Evolutionary conservation across 257 asterid genomes (phyloP).

Genomic region (Capsicum baccatum): DNA sequence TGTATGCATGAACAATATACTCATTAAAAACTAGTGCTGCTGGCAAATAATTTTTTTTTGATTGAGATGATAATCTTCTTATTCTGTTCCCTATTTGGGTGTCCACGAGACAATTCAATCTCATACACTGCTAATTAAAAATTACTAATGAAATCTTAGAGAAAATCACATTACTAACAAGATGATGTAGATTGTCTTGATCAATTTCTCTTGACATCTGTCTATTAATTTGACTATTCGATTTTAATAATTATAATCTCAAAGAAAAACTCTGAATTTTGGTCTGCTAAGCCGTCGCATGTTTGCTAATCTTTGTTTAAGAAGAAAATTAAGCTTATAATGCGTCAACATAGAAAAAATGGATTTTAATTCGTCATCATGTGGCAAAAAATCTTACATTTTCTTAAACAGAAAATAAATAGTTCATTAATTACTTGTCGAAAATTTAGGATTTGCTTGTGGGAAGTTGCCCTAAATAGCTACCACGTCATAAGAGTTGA

Average conservation of each 20-base stretch:
- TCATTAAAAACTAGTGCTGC: background rate
- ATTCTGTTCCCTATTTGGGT: constrained; percentile 44
- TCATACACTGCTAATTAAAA: constrained; percentile 25
- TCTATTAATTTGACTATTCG: constrained; percentile 20
- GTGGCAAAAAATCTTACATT: constrained; percentile 29
- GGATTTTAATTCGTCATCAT: constrained; percentile 37
- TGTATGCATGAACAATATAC: background rate
- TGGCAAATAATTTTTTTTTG: background rate
- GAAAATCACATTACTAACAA: constrained; percentile 26
- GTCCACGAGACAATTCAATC: constrained; percentile 40
- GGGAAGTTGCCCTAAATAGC: constrained; percentile 51
- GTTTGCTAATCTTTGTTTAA: constrained; percentile 22
- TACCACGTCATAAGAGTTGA: constrained; percentile 51
- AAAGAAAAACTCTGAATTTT: background rate
- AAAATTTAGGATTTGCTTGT: constrained; percentile 33
- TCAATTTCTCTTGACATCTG: constrained; percentile 34
- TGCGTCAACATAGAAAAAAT: constrained; percentile 13
- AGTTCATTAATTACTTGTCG: constrained; percentile 53
- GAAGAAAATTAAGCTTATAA: background rate
- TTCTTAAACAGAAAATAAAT: constrained; percentile 29
- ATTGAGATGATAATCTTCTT: constrained; percentile 25
- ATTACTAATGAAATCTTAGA: constrained; percentile 3
- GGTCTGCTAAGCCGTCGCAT: constrained; percentile 26
- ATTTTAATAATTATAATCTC: background rate
- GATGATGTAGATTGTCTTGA: constrained; percentile 17